Evolutionary conservation across 2,329 filamentous ascomycete species (phyloP).

Genomic region (Cyphellophora attinorum): DNA sequence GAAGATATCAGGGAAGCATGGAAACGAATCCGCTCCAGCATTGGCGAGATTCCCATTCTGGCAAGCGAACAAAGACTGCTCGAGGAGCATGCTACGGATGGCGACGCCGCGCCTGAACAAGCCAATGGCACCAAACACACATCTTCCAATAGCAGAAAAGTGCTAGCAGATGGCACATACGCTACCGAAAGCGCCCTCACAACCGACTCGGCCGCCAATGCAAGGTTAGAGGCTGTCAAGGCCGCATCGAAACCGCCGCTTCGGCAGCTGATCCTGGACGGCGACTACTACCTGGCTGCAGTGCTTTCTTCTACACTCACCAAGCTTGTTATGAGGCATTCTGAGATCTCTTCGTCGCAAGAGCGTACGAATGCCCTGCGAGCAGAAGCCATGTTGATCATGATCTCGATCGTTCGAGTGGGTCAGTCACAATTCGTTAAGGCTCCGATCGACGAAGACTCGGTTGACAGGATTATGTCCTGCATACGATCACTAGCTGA

Average conservation of each 20-base stretch:
- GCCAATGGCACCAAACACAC: conserved; percentile 68
- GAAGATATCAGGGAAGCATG: conserved; percentile 92
- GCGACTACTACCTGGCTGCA: conserved; percentile 91
- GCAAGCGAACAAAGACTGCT: conserved; percentile 87
- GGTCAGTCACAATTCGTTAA: conserved; percentile 99
- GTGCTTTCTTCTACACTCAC: conserved; percentile 94
- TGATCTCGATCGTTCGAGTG: conserved; percentile 97
- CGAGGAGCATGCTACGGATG: conserved; percentile 64
- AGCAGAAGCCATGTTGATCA: conserved; percentile 97
- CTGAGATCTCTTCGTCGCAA: conserved; percentile 77
- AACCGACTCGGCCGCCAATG: conserved; percentile 79
- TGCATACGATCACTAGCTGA: conserved; percentile 88
- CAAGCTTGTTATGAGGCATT: conserved; percentile 95
- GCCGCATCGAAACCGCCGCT: conserved; percentile 93
- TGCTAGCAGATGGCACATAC: conserved; percentile 93
- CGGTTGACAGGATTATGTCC: conserved; percentile 96
- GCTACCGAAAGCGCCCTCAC: conserved; percentile 94
- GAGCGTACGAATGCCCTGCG: conserved; percentile 87
- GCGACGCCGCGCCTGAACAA: conserved; percentile 53
- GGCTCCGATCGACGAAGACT: conserved; percentile 93
- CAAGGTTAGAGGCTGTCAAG: conserved; percentile 91
- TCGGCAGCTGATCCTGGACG: conserved; percentile 88
- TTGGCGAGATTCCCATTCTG: conserved; percentile 94
- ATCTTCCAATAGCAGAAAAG: conserved; percentile 69
- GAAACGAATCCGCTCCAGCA: conserved; percentile 86